These are phyloP conservation scores for Chlamydomonas reinhardtii DNA, from an alignment of 163 green algal species.

Conservation along the genomic window DNA sequence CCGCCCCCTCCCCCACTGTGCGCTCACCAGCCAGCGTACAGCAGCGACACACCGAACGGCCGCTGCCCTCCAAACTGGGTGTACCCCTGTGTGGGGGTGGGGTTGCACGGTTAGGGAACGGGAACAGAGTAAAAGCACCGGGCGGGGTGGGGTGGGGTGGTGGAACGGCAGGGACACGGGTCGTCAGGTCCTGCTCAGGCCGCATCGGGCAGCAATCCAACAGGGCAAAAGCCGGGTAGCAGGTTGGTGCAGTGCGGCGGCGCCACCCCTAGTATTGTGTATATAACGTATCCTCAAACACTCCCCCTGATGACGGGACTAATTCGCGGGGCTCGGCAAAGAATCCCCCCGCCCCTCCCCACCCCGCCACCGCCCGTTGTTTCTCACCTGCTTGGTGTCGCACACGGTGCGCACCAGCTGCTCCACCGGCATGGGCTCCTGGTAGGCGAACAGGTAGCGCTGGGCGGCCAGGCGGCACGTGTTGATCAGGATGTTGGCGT, in stretches of 20 bases:
- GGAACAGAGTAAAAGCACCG: neutral
- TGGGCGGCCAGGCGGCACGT: constrained; percentile 91
- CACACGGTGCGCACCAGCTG: constrained; percentile 96
- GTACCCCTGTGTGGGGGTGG: constrained; percentile 79
- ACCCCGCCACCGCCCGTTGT: too few species aligned
- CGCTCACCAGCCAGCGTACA: constrained; percentile 94
- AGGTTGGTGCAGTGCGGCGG: too few species aligned
- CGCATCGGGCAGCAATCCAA: too few species aligned
- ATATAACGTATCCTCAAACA: too few species aligned
- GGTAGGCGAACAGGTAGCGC: constrained; percentile 90
- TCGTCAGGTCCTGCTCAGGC: too few species aligned
- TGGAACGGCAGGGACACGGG: too few species aligned
- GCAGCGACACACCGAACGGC: constrained; percentile 97
- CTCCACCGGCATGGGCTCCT: constrained; percentile 98
- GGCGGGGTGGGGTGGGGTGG: too few species aligned
- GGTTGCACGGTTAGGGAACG: neutral
- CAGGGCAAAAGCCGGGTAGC: too few species aligned
- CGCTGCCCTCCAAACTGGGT: constrained; percentile 98
- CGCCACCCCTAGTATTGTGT: too few species aligned
- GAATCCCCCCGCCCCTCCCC: too few species aligned
- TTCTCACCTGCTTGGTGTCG: constrained; percentile 95
- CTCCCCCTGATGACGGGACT: too few species aligned
- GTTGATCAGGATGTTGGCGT: constrained; percentile 99
- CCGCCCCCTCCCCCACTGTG: neutral
- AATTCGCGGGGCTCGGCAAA: too few species aligned